These are phyloP conservation scores for Epithele typhae DNA, from an alignment of 768 basidiomycete genomes.

Conservation along the genomic window DNA sequence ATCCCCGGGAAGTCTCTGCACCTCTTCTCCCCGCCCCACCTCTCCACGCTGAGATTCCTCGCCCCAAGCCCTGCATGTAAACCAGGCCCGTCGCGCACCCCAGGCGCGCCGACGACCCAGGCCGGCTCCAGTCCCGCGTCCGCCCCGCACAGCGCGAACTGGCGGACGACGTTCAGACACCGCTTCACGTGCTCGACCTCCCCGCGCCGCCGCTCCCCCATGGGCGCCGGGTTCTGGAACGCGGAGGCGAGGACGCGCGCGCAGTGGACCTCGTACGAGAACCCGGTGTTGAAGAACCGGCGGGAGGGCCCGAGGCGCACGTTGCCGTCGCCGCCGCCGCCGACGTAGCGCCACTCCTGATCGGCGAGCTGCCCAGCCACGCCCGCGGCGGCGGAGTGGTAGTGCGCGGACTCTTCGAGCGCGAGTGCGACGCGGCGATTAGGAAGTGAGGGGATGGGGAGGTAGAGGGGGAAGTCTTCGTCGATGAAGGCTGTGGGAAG, in stretches of 20 bases:
- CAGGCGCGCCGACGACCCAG: no score
- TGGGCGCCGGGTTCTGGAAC: slow-evolving; percentile 1
- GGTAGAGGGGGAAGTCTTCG: neutral
- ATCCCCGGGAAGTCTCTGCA: slow-evolving; percentile 8
- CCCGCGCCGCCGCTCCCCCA: neutral
- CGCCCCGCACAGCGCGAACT: slow-evolving; percentile 27
- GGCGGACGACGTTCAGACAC: slow-evolving; percentile 30
- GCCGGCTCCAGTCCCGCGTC: slow-evolving; percentile 27
- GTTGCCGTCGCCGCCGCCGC: slow-evolving; percentile 19
- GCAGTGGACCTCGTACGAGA: slow-evolving; percentile 24
- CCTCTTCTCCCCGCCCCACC: neutral
- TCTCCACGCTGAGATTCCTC: slow-evolving; percentile 3
- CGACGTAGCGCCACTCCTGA: slow-evolving; percentile 30
- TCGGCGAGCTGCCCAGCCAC: no score
- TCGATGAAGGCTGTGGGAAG: neutral
- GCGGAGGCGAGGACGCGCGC: slow-evolving; percentile 11
- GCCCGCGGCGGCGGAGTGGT: slow-evolving; percentile 19
- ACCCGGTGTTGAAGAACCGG: slow-evolving; percentile 24
- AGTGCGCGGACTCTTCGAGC: slow-evolving; percentile 30
- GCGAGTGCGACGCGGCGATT: neutral
- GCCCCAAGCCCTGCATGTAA: no score
- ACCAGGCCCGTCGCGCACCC: no score
- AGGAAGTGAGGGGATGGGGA: neutral
- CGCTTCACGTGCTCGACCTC: slow-evolving; percentile 17
- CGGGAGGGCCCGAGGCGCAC: slow-evolving; percentile 23